Evolutionary conservation across 2,329 filamentous ascomycete genomes (phyloP), one percentile per base, ranked within the genome.

Genomic region (Monosporascus cannonballus): DNA sequence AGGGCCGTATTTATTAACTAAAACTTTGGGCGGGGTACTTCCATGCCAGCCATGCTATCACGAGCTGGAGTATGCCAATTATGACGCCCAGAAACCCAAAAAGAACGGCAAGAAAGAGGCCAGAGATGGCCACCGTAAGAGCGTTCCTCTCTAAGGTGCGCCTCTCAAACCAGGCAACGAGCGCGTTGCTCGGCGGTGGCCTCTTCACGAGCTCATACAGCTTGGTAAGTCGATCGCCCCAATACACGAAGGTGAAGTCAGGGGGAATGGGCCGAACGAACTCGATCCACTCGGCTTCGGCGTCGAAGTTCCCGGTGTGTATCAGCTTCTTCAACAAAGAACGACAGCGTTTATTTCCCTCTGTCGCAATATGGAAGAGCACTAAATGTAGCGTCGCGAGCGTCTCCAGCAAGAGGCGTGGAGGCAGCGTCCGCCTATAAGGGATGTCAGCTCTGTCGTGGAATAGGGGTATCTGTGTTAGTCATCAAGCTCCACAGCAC

Each of bases 61-160:
- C 46, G 11, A 56, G 45, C 42, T 56, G 54, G 15, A 49, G 34
- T n/a, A 56, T 27, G 25, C 48, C 51, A 7, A 56, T 51, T 5
- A 56, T 20, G 9, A 56, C 44, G n/a, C 48, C 46, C 34, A 56
- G 30, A 47, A 53, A 24, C 3, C 50, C 53, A 41, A 54, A 49
- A 17, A 54, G 25, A 2, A 48, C 53, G 4, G 53, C 34, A 20
- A 52, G 25, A 20, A 51, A 54, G 11, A 52, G 36, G 0, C 50
- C 53, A 11, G 42, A 24, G n/a, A 55, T 55, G 15, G 54, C 54
- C 3, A 51, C 54, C 24, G 54, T 55, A 24, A 55, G 39, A 15
- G 54, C 54, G 38, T 53, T 55, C 18, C 54, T 51, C 36, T 55
- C 54, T 6, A 51, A 55, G 4, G 54, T 53, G 18, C 53, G 54